These are phyloP conservation scores for Ustilago xerochloae DNA, from an alignment of 1,284 basidiomycete genomes.

Conservation along the genomic window DNA sequence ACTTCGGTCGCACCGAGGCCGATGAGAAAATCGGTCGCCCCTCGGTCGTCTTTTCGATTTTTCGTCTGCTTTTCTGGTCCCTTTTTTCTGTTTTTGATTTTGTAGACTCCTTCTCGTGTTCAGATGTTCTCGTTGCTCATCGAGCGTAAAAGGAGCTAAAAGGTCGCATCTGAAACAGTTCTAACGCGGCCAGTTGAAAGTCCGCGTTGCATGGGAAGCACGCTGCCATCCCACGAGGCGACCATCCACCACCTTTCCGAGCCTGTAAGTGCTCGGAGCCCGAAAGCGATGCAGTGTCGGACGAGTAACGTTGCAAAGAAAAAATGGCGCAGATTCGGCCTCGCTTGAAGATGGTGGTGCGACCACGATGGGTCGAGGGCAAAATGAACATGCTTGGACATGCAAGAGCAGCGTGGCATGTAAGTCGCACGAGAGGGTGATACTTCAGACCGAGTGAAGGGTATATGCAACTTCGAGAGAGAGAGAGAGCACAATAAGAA, in stretches of 20 bases:
- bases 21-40: too few species aligned
- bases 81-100: background rate
- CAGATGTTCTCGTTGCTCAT: background rate
- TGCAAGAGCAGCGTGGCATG: too few species aligned
- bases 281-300: background rate
- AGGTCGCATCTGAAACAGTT: background rate
- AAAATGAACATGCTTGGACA: background rate
- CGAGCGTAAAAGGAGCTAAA: background rate
- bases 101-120: background rate
- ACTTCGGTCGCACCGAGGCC: background rate
- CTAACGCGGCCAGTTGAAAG: background rate
- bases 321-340: background rate
- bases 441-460: too few species aligned
- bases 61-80: background rate
- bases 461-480: too few species aligned
- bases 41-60: background rate
- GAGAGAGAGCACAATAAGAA: background rate
- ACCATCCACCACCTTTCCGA: background rate
- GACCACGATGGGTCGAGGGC: constrained; percentile 3
- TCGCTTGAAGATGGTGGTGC: background rate
- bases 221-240: too few species aligned
- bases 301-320: background rate
- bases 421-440: background rate
- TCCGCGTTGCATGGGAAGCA: background rate
- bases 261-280: background rate